phyloP scores from a whole-genome alignment of 306 rosid species.

The Prunus armeniaca region DNA sequence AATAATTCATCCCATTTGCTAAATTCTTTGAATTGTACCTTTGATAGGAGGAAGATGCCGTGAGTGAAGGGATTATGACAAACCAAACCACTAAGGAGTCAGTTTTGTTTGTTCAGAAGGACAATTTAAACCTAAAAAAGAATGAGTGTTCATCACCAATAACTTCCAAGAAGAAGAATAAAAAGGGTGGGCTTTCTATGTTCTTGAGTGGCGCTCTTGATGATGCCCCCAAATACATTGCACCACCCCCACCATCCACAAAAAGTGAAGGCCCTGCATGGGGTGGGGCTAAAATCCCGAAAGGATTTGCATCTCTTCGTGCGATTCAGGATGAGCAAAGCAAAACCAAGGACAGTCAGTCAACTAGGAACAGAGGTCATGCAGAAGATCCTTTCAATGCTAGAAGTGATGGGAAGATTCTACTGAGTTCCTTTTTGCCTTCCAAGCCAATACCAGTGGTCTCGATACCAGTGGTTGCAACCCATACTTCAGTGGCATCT shows the following conservation, averaged over 20 bases:
- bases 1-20: not conserved
- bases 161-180: slow-evolving; percentile 72
- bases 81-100: slow-evolving; percentile 34
- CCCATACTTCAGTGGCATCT: slow-evolving; percentile 38
- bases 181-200: slow-evolving; percentile 95
- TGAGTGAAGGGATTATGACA: slow-evolving; percentile 24
- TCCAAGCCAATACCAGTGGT: slow-evolving; percentile 85
- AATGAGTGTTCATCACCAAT: slow-evolving; percentile 33
- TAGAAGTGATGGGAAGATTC: slow-evolving; percentile 52
- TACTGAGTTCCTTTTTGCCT: slow-evolving; percentile 66
- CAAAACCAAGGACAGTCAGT: slow-evolving; percentile 37
- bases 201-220: slow-evolving; percentile 96
- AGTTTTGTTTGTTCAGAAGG: slow-evolving; percentile 31
- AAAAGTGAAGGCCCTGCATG: slow-evolving; percentile 86
- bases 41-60: slow-evolving; percentile 50
- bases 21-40: slow-evolving; percentile 12
- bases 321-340: slow-evolving; percentile 83
- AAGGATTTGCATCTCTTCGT: slow-evolving; percentile 74
- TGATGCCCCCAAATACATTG: slow-evolving; percentile 47
- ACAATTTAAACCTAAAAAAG: slow-evolving; percentile 37
- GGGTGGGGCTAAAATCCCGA: slow-evolving; percentile 77
- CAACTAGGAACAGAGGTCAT: slow-evolving; percentile 34
- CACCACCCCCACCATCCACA: slow-evolving; percentile 54
- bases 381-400: slow-evolving; percentile 49
- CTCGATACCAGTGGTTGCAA: slow-evolving; percentile 53